Evolutionary conservation across 257 asterid genomes (phyloP), one percentile per base, ranked within the genome.

Genomic region (Linderniella brevidens): DNA sequence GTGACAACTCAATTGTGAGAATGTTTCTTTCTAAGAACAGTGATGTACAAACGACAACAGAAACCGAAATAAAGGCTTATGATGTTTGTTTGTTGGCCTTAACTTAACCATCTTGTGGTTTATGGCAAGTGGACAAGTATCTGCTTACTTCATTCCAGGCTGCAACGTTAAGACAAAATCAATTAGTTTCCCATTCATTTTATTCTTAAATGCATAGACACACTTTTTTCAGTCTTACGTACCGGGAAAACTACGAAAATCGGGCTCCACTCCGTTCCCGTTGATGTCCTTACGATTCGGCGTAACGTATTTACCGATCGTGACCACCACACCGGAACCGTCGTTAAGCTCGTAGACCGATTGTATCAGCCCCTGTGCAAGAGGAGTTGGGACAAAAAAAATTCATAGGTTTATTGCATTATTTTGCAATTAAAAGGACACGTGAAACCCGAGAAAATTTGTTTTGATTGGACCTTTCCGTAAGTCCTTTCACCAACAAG

Each of bases 401-500:
- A 11, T 49, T 13, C 8, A 17, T 37, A 41, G 48, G n/a, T 8
- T 20, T 9, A 49, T 32, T 19, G 15, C 10, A 6, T 11, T n/a
- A n/a, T n/a, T n/a, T n/a, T n/a, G n/a, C n/a, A n/a, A n/a, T n/a
- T n/a, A n/a, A n/a, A n/a, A n/a, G n/a, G n/a, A n/a, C n/a, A 19
- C 55, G 43, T 51, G 46, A 49, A 45, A 50, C 36, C 8, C 51
- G 19, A 53, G 17, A 46, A 48, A 41, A 56, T 18, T 13, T n/a
- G 3, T 40, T 42, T 65, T 54, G 53, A 37, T 61, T 44, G 49
- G 52, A 84, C 98, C 94, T 90, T 90, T 55, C 98, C 98, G 45
- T 76, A 90, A 16, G 98, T 90, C 78, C 78, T 79, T 41, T 90
- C 96, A 50, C 98, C 98, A 46, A 84, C 98, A 58, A 90, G 96